Evolutionary conservation across 139 green algal genomes (phyloP), one percentile per base, ranked within the genome.

Genomic region (Chlorella sorokiniana): DNA sequence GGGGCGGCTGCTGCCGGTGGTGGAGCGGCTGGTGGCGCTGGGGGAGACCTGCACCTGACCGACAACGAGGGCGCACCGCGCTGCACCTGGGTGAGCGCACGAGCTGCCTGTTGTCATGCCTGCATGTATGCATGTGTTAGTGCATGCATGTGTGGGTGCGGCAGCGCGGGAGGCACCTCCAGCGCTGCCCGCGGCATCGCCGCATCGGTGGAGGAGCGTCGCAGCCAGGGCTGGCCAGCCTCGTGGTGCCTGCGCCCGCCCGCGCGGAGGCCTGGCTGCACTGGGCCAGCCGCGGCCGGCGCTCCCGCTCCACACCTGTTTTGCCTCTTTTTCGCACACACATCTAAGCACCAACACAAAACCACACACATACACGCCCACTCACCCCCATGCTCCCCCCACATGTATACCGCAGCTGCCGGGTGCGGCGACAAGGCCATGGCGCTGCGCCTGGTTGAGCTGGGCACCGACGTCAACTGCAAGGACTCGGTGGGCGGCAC

Each of bases 381-480:
- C 64, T 27, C 37, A 11, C 37, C 16, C 37, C 14, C 64, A 8
- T 29, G 41, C 35, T 38, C 1, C 1, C 38, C 1, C 7, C 0
- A 22, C 27, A 11, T 81, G 38, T 42, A 3, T 84, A 20, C 83
- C 90, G 72, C 86, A 91, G 63, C 87, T 89, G 81, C 90, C 0
- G 90, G 90, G 29, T 91, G 86, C 61, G 88, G 86, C 23, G 90
- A 93, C 73, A 84, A 78, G 40, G 54, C 61, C 69, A 93, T 93
- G 90, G 89, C 86, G 56, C 33, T 89, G 29, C 78, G 84, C 52
- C 76, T 93, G 35, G 84, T 93, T 35, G 86, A 90, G 4, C 75
- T 93, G 40, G 90, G 90, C 33, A 84, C 84, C 4, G 86, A 93
- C 59, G 76, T 93, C 61, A 93, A 93, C 78, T 86, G 84, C 42